Conservation (phyloP, 768 basidiomycete species). For the Rhodotorula graminis region DNA sequence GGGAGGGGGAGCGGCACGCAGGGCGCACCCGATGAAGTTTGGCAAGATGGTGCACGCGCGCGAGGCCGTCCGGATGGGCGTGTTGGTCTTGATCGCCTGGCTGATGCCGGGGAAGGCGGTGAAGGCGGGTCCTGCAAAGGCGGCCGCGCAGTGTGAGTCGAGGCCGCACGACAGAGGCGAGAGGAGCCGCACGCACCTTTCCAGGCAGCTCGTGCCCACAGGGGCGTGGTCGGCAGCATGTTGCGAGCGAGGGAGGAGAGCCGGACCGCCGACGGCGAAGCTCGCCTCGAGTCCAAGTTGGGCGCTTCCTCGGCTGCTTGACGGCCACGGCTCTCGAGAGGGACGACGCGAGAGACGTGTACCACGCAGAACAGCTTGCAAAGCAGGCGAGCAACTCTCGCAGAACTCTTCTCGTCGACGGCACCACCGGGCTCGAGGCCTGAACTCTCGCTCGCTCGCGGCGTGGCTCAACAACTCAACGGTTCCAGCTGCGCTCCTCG, state of each 20-base stretch:
- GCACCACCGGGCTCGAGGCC: too few species aligned
- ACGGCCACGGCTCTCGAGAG: too few species aligned
- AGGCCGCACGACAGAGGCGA: neutral
- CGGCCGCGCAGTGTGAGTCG: neutral
- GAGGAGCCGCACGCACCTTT: slow-evolving; percentile 47
- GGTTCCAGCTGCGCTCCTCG: neutral
- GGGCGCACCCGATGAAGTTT: slow-evolving; percentile 83
- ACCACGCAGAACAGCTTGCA: too few species aligned
- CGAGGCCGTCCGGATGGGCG: slow-evolving; percentile 82
- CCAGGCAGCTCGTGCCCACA: slow-evolving; percentile 43
- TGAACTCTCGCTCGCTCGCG: too few species aligned
- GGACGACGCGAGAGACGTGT: too few species aligned
- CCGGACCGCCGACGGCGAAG: too few species aligned
- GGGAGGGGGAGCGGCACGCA: neutral
- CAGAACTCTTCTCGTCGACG: too few species aligned
- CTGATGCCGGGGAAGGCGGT: slow-evolving; percentile 83
- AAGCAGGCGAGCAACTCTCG: too few species aligned
- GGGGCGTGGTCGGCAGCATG: neutral
- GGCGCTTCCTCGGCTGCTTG: too few species aligned
- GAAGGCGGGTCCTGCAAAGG: slow-evolving; percentile 78
- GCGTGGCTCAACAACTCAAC: too few species aligned
- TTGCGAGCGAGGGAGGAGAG: neutral
- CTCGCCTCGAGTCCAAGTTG: too few species aligned
- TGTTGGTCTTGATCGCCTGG: slow-evolving; percentile 71
- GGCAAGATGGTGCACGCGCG: slow-evolving; percentile 88